Evolutionary conservation across 306 rosid genomes (phyloP).

Genomic region (Oemleria cerasiformis): DNA sequence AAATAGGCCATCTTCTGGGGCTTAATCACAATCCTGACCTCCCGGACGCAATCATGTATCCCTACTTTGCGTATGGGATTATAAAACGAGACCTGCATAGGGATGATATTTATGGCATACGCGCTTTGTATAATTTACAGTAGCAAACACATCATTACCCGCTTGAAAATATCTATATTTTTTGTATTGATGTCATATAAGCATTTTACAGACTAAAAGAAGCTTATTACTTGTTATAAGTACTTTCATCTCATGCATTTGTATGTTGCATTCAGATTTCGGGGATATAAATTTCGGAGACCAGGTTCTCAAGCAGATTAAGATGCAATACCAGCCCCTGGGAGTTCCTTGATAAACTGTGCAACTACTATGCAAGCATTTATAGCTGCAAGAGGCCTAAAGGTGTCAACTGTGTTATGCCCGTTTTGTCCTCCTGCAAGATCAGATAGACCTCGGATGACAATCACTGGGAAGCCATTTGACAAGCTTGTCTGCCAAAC

Average conservation of each 20-base stretch:
- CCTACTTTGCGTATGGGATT: neutral
- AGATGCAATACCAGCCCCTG: neutral
- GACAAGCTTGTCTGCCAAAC: conserved; percentile 46
- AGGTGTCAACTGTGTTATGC: conserved; percentile 24
- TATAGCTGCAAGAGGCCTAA: conserved; percentile 48
- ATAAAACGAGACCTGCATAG: neutral
- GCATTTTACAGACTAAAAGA: too few species aligned
- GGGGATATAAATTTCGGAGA: neutral
- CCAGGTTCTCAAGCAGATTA: neutral
- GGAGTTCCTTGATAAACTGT: conserved; percentile 26
- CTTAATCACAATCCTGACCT: conserved; percentile 10
- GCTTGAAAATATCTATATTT: neutral
- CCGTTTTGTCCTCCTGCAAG: conserved; percentile 47
- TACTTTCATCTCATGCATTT: neutral
- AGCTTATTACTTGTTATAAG: too few species aligned
- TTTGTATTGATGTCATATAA: too few species aligned
- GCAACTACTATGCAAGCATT: conserved; percentile 36
- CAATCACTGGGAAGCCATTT: conserved; percentile 42
- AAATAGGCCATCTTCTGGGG: conserved; percentile 25
- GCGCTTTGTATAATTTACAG: conserved; percentile 20
- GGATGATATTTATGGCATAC: conserved; percentile 24
- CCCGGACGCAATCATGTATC: conserved; percentile 17
- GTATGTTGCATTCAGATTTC: too few species aligned
- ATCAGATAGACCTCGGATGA: conserved; percentile 53
- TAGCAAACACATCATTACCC: neutral